Conservation (phyloP, 2,329 filamentous ascomycete genomes). For the Calonectria hawksworthii region DNA sequence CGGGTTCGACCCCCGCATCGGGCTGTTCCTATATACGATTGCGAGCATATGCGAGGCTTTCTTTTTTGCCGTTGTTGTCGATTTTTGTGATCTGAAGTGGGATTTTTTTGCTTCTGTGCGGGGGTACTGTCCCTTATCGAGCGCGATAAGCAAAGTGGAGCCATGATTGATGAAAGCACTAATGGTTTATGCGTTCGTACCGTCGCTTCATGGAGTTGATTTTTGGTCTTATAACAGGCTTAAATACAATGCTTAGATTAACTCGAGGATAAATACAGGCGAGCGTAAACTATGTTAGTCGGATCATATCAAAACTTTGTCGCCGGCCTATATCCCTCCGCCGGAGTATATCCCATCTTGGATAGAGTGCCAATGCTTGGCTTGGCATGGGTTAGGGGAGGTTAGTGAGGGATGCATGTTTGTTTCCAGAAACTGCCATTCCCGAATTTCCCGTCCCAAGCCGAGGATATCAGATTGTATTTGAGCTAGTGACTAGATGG, state of each 20-base stretch:
- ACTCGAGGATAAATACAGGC: background rate
- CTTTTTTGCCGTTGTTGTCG: conserved; percentile 38
- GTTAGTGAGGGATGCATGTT: background rate
- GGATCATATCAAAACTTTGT: background rate
- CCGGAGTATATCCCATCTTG: background rate
- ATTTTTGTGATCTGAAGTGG: background rate
- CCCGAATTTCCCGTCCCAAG: background rate
- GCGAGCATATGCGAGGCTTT: conserved; percentile 38
- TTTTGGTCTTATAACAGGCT: background rate
- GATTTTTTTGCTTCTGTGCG: background rate
- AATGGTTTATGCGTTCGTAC: background rate
- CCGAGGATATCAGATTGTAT: background rate
- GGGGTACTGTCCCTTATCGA: background rate
- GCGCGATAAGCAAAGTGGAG: background rate
- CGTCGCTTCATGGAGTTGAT: background rate
- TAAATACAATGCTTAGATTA: background rate
- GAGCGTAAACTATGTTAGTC: background rate
- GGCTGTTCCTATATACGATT: conserved; percentile 45
- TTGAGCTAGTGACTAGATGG: background rate
- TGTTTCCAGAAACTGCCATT: background rate
- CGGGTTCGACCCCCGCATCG: conserved; percentile 65
- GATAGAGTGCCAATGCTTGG: background rate
- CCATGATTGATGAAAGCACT: background rate
- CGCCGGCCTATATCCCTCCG: background rate
- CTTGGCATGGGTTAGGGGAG: background rate